phyloP scores from a whole-genome alignment of 768 basidiomycete genomes.

The Auriscalpium orientale region DNA sequence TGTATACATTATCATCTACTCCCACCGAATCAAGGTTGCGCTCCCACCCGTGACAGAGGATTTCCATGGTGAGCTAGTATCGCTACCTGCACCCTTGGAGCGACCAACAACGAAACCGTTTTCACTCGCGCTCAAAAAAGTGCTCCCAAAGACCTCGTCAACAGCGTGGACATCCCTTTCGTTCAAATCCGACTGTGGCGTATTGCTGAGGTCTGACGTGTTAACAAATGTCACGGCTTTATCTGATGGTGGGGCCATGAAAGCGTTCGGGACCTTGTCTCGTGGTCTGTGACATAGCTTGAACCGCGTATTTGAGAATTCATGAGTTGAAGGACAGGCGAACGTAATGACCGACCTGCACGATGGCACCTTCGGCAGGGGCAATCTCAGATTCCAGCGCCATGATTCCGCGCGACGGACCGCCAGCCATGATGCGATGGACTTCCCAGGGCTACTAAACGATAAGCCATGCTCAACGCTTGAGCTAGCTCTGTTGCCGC shows the following conservation, averaged over 20 bases:
- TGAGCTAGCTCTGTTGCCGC: not conserved
- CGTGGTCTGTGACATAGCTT: not conserved
- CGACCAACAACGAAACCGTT: conserved; percentile 40
- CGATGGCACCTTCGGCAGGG: conserved; percentile 39
- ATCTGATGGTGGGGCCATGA: not conserved
- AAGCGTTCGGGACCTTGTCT: not conserved
- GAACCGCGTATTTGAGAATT: not conserved
- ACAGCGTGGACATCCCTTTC: not conserved
- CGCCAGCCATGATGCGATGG: conserved; percentile 59
- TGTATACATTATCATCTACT: too few relatives aligned
- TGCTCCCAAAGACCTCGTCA: conserved; percentile 18
- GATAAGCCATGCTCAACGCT: not conserved
- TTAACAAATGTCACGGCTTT: not conserved
- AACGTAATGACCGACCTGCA: conserved; percentile 31
- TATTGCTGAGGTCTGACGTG: too few relatives aligned
- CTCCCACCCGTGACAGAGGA: conserved; percentile 33
- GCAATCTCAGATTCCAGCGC: conserved; percentile 49
- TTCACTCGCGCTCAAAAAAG: conserved; percentile 45
- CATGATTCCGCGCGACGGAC: conserved; percentile 61
- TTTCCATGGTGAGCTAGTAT: conserved; percentile 29
- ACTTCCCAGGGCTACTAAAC: conserved; percentile 35
- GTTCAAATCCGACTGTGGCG: not conserved
- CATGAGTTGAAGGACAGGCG: not conserved
- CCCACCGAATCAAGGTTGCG: conserved; percentile 20
- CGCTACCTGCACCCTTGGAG: conserved; percentile 3